Evolutionary conservation across 257 asterid species (phyloP), one percentile per base, ranked within the genome.

Genomic region (Solanum dulcamara): DNA sequence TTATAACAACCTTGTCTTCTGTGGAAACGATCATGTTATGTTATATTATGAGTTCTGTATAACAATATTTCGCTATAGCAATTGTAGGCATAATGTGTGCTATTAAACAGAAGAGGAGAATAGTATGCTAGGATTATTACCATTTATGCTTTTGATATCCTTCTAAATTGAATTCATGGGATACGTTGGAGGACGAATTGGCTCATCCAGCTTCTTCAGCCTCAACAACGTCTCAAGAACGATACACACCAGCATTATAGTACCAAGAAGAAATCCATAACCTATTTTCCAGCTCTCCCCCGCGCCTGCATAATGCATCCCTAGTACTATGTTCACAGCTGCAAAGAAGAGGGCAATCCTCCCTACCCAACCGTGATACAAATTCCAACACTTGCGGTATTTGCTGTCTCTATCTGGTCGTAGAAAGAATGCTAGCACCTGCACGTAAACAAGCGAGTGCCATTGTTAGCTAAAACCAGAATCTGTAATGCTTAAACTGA

Each of bases 311-410:
- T 91, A 88, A 84, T 94, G 97, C 70, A 96, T 92, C 46, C 98
- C 99, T 53, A 95, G 24, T 28, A 92, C 90, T 84, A 95, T 72
- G 72, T 96, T 96, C 70, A 90, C 93, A 28, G 97, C 95, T 83
- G 93, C 98, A 32, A 94, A 91, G 81, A 95, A 88, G 11, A 96
- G 96, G 86, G 94, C 93, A 46, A 88, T 85, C 85, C 98, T 91
- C 82, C 99, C 99, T 0, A 83, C 33, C 97, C 98, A 95, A 86
- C 86, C 87, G 83, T 96, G 99, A 89, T 90, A 93, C 95, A 91
- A 91, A 37, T 86, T 93, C 99, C 98, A 96, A 33, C 87, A 93
- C 90, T 84, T 87, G 1, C 97, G 87, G 80, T 87, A 92, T 84
- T 93, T 94, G 91, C 98, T 92, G 80, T 91, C 98, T 33, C 86